phyloP scores from a whole-genome alignment of 164 flowering plant species.

The Echeveria elegans region DNA sequence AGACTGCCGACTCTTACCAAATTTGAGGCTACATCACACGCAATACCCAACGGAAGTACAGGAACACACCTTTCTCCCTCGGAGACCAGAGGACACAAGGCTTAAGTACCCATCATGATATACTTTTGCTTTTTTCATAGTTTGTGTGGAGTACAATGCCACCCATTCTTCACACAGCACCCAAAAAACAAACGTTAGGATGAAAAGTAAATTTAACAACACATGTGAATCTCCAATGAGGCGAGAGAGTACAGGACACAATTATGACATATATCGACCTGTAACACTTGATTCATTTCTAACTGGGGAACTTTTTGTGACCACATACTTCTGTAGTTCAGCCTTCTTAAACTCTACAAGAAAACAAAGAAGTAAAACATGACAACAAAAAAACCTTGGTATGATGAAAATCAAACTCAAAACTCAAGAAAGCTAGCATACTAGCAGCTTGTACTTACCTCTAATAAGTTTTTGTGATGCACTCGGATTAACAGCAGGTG shows the following conservation, averaged over 20 bases:
- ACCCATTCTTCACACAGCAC: constrained; percentile 45
- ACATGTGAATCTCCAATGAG: background rate
- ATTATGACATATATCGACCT: constrained; percentile 20
- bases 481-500: constrained; percentile 16
- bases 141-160: constrained; percentile 61
- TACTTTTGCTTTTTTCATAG: constrained; percentile 66
- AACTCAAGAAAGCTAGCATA: background rate
- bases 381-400: background rate
- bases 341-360: constrained; percentile 47
- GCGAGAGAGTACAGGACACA: too few species aligned
- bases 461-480: constrained; percentile 39
- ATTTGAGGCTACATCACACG: background rate
- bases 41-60: background rate
- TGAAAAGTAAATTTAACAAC: background rate
- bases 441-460: constrained; percentile 18
- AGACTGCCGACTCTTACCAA: background rate
- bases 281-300: constrained; percentile 16
- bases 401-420: background rate
- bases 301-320: constrained; percentile 21
- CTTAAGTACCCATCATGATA: constrained; percentile 66
- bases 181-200: background rate
- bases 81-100: constrained; percentile 34
- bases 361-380: background rate
- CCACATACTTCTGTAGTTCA: constrained; percentile 30
- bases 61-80: constrained; percentile 48